Conservation (phyloP, 768 basidiomycete species). For the Lactarius vividus region DNA sequence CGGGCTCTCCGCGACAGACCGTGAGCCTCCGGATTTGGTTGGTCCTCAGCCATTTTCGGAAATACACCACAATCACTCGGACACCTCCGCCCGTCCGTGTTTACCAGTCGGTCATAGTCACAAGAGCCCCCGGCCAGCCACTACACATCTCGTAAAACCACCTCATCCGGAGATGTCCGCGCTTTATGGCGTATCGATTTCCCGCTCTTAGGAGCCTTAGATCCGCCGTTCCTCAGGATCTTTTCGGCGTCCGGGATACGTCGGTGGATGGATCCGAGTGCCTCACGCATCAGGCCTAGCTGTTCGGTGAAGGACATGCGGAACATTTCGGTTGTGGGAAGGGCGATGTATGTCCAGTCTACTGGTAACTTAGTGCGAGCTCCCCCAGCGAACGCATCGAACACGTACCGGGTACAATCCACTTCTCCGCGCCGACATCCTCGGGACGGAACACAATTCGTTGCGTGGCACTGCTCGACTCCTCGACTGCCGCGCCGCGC, state of each 20-base stretch:
- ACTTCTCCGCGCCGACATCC: slow-evolving; percentile 23
- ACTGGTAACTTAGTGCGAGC: too few species aligned
- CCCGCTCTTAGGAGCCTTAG: not conserved
- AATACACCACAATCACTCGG: not conserved
- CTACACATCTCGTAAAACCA: not conserved
- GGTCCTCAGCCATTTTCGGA: not conserved
- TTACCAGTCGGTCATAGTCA: not conserved
- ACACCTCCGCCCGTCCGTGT: not conserved
- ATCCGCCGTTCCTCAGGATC: not conserved
- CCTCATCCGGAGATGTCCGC: not conserved
- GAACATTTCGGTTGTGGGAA: slow-evolving; percentile 12
- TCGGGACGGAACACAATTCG: slow-evolving; percentile 12
- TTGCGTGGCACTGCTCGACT: not conserved
- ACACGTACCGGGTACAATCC: slow-evolving; percentile 20
- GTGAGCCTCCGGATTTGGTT: not conserved
- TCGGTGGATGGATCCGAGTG: not conserved
- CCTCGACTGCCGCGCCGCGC: slow-evolving; percentile 10
- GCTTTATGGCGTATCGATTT: not conserved
- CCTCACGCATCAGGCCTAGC: slow-evolving; percentile 14
- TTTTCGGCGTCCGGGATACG: slow-evolving; percentile 5
- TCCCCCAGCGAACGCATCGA: too few species aligned
- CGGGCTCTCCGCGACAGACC: not conserved
- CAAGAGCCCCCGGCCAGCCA: not conserved
- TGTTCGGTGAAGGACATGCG: slow-evolving; percentile 5
- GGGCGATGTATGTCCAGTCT: slow-evolving; percentile 25